Evolutionary conservation across 805 yeast genomes (phyloP).

Genomic region (Starmera dryadoides): DNA sequence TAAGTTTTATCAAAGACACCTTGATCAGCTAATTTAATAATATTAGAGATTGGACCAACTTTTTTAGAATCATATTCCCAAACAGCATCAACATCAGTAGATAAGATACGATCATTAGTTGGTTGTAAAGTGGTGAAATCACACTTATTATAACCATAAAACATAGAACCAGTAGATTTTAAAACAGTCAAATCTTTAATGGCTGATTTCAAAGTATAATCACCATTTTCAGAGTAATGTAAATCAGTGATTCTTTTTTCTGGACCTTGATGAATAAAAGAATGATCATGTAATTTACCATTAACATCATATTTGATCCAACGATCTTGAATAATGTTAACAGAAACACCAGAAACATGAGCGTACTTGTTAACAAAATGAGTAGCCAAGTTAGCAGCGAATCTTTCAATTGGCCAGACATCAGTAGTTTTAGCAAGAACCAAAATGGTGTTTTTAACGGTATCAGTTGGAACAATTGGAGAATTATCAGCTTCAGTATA

Average conservation of each 20-base stretch:
- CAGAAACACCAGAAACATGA: conserved; percentile 68
- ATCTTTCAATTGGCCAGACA: conserved; percentile 87
- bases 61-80: conserved; percentile 58
- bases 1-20: conserved; percentile 63
- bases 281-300: conserved; percentile 75
- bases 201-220: conserved; percentile 55
- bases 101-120: conserved; percentile 75
- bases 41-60: conserved; percentile 40
- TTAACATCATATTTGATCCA: conserved; percentile 76
- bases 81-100: conserved; percentile 73
- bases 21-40: conserved; percentile 44
- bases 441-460: conserved; percentile 83
- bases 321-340: conserved; percentile 60
- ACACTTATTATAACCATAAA: conserved; percentile 78
- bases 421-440: conserved; percentile 77
- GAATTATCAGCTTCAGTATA: conserved; percentile 86
- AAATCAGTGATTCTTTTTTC: conserved; percentile 63
- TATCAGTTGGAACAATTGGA: conserved; percentile 90
- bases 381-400: conserved; percentile 76
- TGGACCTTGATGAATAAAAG: conserved; percentile 78
- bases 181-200: conserved; percentile 76
- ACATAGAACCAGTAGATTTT: conserved; percentile 90
- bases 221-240: conserved; percentile 42
- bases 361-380: conserved; percentile 74
- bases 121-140: conserved; percentile 86